Base-by-base conservation (phyloP, 306 rosid species). In the Quercus cerris region DNA sequence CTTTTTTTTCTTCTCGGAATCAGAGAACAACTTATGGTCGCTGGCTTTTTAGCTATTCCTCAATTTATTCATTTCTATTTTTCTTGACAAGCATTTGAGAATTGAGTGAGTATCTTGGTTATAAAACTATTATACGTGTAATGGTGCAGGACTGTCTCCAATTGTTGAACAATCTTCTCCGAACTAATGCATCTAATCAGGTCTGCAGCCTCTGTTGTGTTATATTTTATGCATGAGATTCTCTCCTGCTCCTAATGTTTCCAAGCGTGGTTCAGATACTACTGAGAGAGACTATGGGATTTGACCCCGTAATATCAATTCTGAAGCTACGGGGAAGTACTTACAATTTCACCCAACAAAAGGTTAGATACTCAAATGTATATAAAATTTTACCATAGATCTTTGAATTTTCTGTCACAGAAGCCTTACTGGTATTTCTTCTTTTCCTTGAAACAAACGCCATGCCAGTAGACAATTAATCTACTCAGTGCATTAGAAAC, bases 381-480 rank as follows among this genome's bases (percentile, higher is more conserved):
- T 84, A 38, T 83, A 49, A 66, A 25, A 76, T 75, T 86, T 9
- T 52, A 66, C 3, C 41, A n/a, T 74, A 59, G 64, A 20, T 56
- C 33, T 4, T 35, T 35, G 17, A 12, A 38, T 78, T 17, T 75
- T 52, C 20, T 67, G 70, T 66, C 62, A 76, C 88, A 80, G 82
- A 79, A 81, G 67, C 57, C 84, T 85, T 83, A 86, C 85, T 73
- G 77, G 86, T 81, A 69, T 84, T 83, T 88, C 80, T 80, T 89
- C 75, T 78, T 80, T 78, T 84, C 81, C 22, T 57, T 75, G 85
- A 77, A 78, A 83, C 84, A 81, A 89, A 82, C 71, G 71, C 76
- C 85, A 84, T 89, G 96, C 94, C 97, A 92, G 98, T 92, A 94
- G 98, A 94, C 98, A 78, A 89, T 92, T 85, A 94, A 92, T 87